phyloP scores from a whole-genome alignment of 768 basidiomycete species.

The Hemileccinum impolitum region DNA sequence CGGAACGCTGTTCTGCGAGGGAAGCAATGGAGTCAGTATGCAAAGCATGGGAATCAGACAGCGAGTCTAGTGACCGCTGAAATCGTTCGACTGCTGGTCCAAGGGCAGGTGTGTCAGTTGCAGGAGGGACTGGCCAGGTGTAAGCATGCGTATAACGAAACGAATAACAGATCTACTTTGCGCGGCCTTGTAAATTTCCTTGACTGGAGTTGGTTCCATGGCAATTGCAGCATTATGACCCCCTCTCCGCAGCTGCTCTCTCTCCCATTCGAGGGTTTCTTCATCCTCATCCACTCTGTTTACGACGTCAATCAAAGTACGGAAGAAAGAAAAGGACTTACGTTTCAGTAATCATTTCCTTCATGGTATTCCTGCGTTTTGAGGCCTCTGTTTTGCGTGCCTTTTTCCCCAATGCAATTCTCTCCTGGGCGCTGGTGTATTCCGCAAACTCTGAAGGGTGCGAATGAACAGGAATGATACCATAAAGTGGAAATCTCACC shows the following conservation, averaged over 20 bases:
- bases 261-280: slow-evolving; percentile 83
- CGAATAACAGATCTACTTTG: slow-evolving; percentile 49
- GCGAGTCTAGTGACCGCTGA: slow-evolving; percentile 51
- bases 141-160: slow-evolving; percentile 12
- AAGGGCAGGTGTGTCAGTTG: slow-evolving; percentile 62
- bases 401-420: slow-evolving; percentile 83
- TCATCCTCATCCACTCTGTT: slow-evolving; percentile 77
- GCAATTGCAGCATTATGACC: slow-evolving; percentile 48
- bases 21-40: slow-evolving; percentile 55
- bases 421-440: slow-evolving; percentile 82
- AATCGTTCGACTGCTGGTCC: slow-evolving; percentile 59
- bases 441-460: slow-evolving; percentile 68
- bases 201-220: slow-evolving; percentile 36
- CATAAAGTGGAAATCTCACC: slow-evolving; percentile 16
- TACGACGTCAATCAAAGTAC: slow-evolving; percentile 1
- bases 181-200: slow-evolving; percentile 65
- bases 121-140: slow-evolving; percentile 55
- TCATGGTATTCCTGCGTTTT: slow-evolving; percentile 66
- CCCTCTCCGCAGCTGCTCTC: slow-evolving; percentile 75
- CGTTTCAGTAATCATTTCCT: slow-evolving; percentile 82
- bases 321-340: slow-evolving; percentile 35
- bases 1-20: slow-evolving; percentile 58
- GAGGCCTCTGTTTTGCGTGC: slow-evolving; percentile 66
- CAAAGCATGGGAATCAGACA: slow-evolving; percentile 66
- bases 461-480: slow-evolving; percentile 6